A percentile compares a stretch with the other conserved stretches of the same genome.
Evolutionary conservation across 108 stramenopile genomes (phyloP).

Genomic region (Cyclotella sp.): DNA sequence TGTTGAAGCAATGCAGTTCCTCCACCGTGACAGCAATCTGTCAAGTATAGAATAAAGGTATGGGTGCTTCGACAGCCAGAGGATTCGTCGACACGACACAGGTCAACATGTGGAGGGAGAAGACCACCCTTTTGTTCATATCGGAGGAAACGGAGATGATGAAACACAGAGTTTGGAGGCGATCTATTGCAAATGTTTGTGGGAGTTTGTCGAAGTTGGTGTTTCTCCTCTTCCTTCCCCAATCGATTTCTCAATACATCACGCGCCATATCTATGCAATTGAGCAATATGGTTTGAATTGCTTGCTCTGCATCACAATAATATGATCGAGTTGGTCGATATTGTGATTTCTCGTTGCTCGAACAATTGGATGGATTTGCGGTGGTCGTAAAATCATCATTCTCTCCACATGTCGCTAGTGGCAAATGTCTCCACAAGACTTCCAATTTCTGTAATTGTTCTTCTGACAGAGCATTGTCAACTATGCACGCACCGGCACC

Average conservation of each 20-base stretch:
- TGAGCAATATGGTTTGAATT: conserved; percentile 40
- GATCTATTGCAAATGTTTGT: not conserved
- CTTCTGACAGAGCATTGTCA: conserved; percentile 58
- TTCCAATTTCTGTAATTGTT: conserved; percentile 48
- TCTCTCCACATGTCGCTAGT: conserved; percentile 39
- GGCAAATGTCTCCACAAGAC: conserved; percentile 58
- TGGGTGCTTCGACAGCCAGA: conserved; percentile 71
- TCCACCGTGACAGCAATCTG: conserved; percentile 65
- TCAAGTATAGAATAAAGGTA: conserved; percentile 81
- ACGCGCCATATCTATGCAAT: conserved; percentile 33
- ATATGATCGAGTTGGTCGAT: conserved; percentile 62
- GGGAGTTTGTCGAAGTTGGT: not conserved
- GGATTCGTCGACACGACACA: conserved; percentile 61
- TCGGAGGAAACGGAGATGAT: conserved; percentile 77
- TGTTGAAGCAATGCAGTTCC: conserved; percentile 70
- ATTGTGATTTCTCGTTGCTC: conserved; percentile 34
- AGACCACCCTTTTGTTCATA: conserved; percentile 57
- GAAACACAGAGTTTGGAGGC: conserved; percentile 51
- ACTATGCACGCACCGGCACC: conserved; percentile 81
- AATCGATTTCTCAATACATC: not conserved
- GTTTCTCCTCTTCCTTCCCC: not conserved
- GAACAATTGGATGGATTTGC: conserved; percentile 14
- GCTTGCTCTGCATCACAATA: conserved; percentile 72
- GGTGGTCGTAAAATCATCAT: conserved; percentile 45
- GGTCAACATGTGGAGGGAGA: conserved; percentile 78